Evolutionary conservation across 306 rosid genomes (phyloP).

Genomic region (Medicago truncatula): DNA sequence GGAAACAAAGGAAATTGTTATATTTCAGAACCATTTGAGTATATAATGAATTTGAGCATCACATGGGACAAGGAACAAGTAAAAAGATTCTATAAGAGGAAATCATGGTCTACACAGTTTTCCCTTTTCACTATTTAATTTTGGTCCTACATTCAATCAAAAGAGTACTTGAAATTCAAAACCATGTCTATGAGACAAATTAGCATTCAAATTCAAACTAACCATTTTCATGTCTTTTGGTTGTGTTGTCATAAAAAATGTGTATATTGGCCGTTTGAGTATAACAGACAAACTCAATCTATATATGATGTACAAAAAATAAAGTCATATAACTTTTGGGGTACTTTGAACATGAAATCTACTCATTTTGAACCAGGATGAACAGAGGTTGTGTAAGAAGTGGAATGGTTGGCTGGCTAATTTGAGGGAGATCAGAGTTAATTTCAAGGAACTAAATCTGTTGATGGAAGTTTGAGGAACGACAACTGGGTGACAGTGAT

Average conservation of each 20-base stretch:
- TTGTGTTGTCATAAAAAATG: constrained; percentile 12
- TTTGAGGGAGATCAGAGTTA: not conserved
- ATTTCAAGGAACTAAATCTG: not conserved
- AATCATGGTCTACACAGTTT: constrained; percentile 5
- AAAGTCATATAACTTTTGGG: constrained; percentile 37
- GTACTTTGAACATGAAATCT: constrained; percentile 33
- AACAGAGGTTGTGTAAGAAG: not conserved
- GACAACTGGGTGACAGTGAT: not conserved
- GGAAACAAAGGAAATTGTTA: constrained; percentile 32
- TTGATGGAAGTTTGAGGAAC: not conserved
- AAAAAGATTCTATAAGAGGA: not conserved
- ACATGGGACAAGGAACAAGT: not conserved
- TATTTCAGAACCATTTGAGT: not conserved
- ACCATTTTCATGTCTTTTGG: not conserved
- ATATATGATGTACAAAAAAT: not conserved
- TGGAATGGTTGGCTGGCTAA: not conserved
- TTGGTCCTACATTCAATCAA: constrained; percentile 9
- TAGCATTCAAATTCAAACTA: not conserved
- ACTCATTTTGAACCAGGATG: not conserved
- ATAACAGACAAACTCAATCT: constrained; percentile 1
- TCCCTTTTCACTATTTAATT: not conserved
- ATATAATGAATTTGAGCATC: not conserved
- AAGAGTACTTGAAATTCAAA: not conserved
- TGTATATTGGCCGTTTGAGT: constrained; percentile 23
- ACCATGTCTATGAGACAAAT: not conserved